Percentiles rank a stretch among this genome's conserved stretches.
phyloP scores from a whole-genome alignment of 495 filamentous ascomycete species.

The Staphylotrichum tortipilum region DNA sequence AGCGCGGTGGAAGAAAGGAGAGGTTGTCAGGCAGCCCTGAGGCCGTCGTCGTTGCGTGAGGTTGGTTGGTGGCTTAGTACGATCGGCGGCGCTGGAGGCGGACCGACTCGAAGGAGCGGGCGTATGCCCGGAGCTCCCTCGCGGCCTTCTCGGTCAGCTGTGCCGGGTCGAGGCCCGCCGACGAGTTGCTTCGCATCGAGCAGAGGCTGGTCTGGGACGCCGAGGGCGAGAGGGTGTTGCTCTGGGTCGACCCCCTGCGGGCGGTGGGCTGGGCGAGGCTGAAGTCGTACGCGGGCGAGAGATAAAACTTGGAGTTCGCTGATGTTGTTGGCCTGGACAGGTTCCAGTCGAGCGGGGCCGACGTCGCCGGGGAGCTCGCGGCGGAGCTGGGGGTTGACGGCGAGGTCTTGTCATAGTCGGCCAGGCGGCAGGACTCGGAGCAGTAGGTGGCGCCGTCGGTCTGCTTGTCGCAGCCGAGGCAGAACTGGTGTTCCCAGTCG shows the following conservation, averaged over 20 bases:
- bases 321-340: slow-evolving; percentile 25
- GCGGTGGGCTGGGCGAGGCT: slow-evolving; percentile 35
- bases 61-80: slow-evolving; percentile 25
- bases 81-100: slow-evolving; percentile 49
- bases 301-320: slow-evolving; percentile 49
- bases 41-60: slow-evolving; percentile 9
- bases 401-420: slow-evolving; percentile 70
- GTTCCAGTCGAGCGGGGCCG: slow-evolving; percentile 42
- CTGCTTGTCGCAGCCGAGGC: slow-evolving; percentile 87
- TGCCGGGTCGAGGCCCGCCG: slow-evolving; percentile 42
- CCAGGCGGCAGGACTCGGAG: slow-evolving; percentile 84
- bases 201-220: slow-evolving; percentile 79
- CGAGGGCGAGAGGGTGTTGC: slow-evolving; percentile 58
- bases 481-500: slow-evolving; percentile 89
- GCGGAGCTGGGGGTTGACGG: slow-evolving; percentile 45
- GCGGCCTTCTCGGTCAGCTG: slow-evolving; percentile 66
- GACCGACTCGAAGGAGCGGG: slow-evolving; percentile 77
- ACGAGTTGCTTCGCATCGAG: slow-evolving; percentile 60
- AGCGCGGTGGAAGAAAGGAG: slow-evolving; percentile 12
- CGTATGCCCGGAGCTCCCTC: slow-evolving; percentile 76
- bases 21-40: slow-evolving; percentile 3
- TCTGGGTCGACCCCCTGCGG: slow-evolving; percentile 28
- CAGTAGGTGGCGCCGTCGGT: slow-evolving; percentile 76
- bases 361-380: slow-evolving; percentile 41
- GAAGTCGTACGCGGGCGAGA: slow-evolving; percentile 65